These are phyloP conservation scores for Diaporthe citrichinensis DNA, from an alignment of 2,329 filamentous ascomycete genomes.

Conservation along the genomic window DNA sequence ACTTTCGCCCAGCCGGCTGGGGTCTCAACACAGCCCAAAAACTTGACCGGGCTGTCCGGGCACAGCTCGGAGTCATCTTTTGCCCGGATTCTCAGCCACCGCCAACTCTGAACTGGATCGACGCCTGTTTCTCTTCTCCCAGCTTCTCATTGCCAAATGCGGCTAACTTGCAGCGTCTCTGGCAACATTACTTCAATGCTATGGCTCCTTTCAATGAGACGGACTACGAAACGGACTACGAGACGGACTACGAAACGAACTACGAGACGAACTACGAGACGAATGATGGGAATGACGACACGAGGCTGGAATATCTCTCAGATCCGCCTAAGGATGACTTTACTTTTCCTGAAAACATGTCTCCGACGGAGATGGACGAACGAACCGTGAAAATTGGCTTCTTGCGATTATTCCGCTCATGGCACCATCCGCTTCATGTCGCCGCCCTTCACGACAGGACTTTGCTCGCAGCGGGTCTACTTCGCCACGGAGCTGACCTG, in stretches of 20 bases:
- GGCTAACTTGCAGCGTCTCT: background rate
- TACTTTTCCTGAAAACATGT: background rate
- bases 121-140: background rate
- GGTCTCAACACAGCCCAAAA: background rate
- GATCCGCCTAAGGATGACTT: background rate
- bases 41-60: background rate
- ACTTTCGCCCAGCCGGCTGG: background rate
- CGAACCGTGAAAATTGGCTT: background rate
- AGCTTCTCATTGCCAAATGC: background rate
- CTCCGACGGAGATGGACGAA: background rate
- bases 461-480: background rate
- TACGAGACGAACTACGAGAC: background rate
- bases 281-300: background rate
- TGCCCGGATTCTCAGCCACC: background rate
- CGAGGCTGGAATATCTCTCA: background rate
- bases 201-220: background rate
- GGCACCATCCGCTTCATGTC: background rate
- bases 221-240: background rate
- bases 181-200: background rate
- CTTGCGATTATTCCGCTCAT: background rate
- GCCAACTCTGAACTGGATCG: fast-evolving
- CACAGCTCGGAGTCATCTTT: background rate
- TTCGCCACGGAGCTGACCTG: background rate
- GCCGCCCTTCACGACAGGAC: background rate
- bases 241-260: no score